These are phyloP conservation scores for Fusarium dlaminii DNA, from an alignment of 2,329 filamentous ascomycete genomes.

Conservation along the genomic window DNA sequence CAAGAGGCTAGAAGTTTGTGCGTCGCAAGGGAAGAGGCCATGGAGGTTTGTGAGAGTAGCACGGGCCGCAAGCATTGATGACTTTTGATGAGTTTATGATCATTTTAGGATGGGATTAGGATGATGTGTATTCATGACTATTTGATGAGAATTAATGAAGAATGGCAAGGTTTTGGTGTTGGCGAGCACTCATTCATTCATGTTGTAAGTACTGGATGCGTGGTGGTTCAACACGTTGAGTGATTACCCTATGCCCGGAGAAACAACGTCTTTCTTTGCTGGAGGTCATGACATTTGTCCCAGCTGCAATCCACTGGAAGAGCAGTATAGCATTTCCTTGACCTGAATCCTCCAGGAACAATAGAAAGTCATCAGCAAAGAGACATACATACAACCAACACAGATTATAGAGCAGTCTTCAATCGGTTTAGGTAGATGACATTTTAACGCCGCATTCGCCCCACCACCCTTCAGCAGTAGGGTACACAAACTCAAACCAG, in stretches of 20 bases:
- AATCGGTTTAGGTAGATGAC: neutral
- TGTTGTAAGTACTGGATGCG: neutral
- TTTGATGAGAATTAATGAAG: neutral
- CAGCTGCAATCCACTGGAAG: rapidly evolving
- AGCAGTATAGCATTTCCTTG: too few relatives aligned
- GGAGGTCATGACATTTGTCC: rapidly evolving
- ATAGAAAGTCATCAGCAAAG: neutral
- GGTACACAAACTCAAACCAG: neutral
- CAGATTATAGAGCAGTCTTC: neutral
- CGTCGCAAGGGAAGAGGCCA: neutral
- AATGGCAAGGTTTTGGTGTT: neutral
- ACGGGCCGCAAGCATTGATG: rapidly evolving
- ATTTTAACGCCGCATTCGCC: neutral
- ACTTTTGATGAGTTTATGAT: neutral
- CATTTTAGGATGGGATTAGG: neutral
- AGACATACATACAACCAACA: too few relatives aligned
- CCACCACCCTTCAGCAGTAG: neutral
- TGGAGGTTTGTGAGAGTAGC: neutral
- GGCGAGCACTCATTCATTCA: neutral
- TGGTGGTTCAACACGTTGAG: rapidly evolving
- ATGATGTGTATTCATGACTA: rapidly evolving
- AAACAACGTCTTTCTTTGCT: neutral
- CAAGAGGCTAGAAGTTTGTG: rapidly evolving
- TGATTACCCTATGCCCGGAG: neutral
- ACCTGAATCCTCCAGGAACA: neutral